Conservation (phyloP, 2,329 filamentous ascomycete species). For the Aureobasidium melanogenum region DNA sequence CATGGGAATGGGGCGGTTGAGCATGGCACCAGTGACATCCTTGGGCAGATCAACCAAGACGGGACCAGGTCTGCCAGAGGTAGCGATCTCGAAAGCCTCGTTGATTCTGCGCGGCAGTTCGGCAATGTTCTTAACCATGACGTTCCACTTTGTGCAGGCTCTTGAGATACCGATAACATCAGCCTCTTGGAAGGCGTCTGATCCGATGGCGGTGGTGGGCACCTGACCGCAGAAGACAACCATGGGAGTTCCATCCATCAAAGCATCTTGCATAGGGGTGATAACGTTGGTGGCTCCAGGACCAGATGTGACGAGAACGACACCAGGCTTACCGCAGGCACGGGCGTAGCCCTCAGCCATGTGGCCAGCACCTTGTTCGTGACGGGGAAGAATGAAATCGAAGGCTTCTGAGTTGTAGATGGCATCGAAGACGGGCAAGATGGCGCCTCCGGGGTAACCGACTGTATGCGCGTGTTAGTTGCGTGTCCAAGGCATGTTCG, state of each 20-base stretch:
- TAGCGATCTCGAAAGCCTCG: slow-evolving; percentile 97
- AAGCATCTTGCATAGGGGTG: slow-evolving; percentile 91
- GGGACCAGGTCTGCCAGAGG: slow-evolving; percentile 83
- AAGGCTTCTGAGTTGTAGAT: slow-evolving; percentile 98
- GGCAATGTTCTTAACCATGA: slow-evolving; percentile 92
- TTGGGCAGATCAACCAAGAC: slow-evolving; percentile 95
- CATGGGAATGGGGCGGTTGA: slow-evolving; percentile 76
- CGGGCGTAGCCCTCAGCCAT: slow-evolving; percentile 98
- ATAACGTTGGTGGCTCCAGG: slow-evolving; percentile 95
- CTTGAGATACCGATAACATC: slow-evolving; percentile 90
- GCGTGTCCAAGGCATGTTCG: neutral
- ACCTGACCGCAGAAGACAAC: slow-evolving; percentile 96
- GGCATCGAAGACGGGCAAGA: slow-evolving; percentile 95
- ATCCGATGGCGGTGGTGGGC: slow-evolving; percentile 78
- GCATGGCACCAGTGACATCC: slow-evolving; percentile 81
- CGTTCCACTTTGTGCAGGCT: slow-evolving; percentile 97
- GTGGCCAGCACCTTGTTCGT: slow-evolving; percentile 96
- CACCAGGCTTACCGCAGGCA: slow-evolving; percentile 85
- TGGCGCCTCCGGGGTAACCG: slow-evolving; percentile 84
- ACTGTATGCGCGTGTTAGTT: slow-evolving; percentile 25
- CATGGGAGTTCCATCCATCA: slow-evolving; percentile 91
- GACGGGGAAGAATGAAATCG: slow-evolving; percentile 87
- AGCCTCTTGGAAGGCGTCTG: slow-evolving; percentile 93
- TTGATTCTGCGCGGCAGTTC: slow-evolving; percentile 92
- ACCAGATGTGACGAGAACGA: slow-evolving; percentile 92